These are phyloP conservation scores for Arthrobotrys musiformis DNA, from an alignment of 2,329 filamentous ascomycete genomes.

Conservation along the genomic window DNA sequence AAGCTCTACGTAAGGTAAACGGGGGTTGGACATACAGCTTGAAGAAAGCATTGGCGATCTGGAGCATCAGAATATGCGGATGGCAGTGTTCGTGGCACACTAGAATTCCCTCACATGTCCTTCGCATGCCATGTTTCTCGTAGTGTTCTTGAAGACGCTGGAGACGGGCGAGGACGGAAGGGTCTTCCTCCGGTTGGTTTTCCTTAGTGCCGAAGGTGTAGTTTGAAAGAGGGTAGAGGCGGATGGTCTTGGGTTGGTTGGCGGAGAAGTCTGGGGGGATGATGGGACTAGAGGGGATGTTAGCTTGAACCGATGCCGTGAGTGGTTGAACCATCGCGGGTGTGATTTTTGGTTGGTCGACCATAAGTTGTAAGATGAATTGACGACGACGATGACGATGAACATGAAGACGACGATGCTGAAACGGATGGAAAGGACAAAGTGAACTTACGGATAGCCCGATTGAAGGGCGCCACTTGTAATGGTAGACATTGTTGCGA, in stretches of 20 bases:
- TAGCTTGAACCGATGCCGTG: background rate
- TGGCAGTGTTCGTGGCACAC: constrained; percentile 99
- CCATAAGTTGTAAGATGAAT: no score
- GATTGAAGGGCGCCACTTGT: constrained; percentile 18
- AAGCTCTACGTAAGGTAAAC: background rate
- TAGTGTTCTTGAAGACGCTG: constrained; percentile 98
- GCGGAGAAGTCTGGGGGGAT: constrained; percentile 85
- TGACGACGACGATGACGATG: background rate
- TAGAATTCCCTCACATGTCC: constrained; percentile 95
- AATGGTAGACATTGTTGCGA: constrained; percentile 29
- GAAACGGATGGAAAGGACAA: background rate
- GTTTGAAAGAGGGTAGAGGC: constrained; percentile 93
- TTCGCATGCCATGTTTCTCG: constrained; percentile 88
- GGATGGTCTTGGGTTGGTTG: constrained; percentile 88
- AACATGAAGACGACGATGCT: background rate
- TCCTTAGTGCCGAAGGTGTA: constrained; percentile 99
- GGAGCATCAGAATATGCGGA: constrained; percentile 97
- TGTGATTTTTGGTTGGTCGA: background rate
- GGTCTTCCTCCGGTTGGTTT: constrained; percentile 96
- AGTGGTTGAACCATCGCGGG: background rate
- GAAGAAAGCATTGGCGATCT: constrained; percentile 99
- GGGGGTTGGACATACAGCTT: constrained; percentile 73
- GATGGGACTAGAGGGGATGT: constrained; percentile 68
- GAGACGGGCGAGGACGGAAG: constrained; percentile 89
- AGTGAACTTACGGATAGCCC: constrained; percentile 39